phyloP scores from a whole-genome alignment of 2,329 filamentous ascomycete species.

The Aspergillus melleus region DNA sequence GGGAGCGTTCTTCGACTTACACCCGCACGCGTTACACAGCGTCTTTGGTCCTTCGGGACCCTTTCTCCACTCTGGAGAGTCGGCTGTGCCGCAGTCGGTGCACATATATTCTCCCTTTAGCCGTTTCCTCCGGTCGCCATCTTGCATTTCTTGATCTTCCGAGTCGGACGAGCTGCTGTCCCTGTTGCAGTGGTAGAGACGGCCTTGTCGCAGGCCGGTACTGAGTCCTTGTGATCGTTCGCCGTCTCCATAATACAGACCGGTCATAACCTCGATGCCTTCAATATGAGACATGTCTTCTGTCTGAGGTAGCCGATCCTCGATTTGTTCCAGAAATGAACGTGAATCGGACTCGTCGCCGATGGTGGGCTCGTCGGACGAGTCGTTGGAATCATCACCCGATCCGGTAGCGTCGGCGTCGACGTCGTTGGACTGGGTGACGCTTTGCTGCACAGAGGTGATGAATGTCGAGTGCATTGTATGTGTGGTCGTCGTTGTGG shows the following conservation, averaged over 20 bases:
- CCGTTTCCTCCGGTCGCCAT: constrained; percentile 78
- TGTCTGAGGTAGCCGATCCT: constrained; percentile 81
- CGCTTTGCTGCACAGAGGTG: background rate
- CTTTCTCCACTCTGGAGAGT: constrained; percentile 95
- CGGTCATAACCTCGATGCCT: constrained; percentile 90
- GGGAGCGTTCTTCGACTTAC: constrained; percentile 41
- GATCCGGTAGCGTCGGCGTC: constrained; percentile 50
- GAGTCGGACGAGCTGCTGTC: constrained; percentile 82
- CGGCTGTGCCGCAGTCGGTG: constrained; percentile 89
- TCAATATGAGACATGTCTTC: constrained; percentile 77
- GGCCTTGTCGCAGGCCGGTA: constrained; percentile 78
- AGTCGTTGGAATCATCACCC: constrained; percentile 38
- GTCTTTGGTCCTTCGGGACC: constrained; percentile 92
- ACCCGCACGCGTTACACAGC: constrained; percentile 93
- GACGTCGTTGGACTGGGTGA: background rate
- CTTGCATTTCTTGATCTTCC: constrained; percentile 53
- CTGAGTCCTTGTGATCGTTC: constrained; percentile 86
- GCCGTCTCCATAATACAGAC: constrained; percentile 81
- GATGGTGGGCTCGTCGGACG: constrained; percentile 33
- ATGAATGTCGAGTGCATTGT: background rate
- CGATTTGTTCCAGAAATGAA: constrained; percentile 70
- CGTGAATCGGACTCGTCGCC: constrained; percentile 41
- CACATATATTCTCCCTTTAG: constrained; percentile 93
- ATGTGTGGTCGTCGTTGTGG: constrained; percentile 14
- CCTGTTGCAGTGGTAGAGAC: constrained; percentile 79